phyloP scores from a whole-genome alignment of 106 monocot species.

The Phalaenopsis aphrodite region DNA sequence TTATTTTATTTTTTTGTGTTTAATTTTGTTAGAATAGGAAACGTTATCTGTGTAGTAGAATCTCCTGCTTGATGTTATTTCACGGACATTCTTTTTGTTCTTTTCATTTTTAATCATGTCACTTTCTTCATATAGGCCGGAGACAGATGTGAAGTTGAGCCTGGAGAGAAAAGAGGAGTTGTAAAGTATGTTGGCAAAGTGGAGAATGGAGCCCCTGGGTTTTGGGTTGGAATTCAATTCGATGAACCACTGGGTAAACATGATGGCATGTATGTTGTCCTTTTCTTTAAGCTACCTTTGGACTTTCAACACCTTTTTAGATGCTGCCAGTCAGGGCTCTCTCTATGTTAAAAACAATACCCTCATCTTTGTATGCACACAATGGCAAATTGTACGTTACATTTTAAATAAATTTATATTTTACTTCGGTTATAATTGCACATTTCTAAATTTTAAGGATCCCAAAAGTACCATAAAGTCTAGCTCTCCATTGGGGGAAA shows the following conservation, averaged over 20 bases:
- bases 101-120: neutral
- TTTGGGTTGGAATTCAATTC: slow-evolving; percentile 91
- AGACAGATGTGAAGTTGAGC: slow-evolving; percentile 90
- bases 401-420: neutral
- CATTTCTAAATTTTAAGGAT: neutral
- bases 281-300: neutral
- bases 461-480: neutral
- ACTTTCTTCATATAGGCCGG: slow-evolving; percentile 41
- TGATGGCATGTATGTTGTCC: slow-evolving; percentile 69
- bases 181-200: slow-evolving; percentile 93
- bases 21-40: neutral
- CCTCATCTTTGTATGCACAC: neutral
- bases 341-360: slow-evolving; percentile 1
- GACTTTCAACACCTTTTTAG: neutral
- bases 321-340: neutral
- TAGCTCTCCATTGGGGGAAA: neutral
- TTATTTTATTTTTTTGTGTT: neutral
- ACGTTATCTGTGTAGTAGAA: neutral
- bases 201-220: slow-evolving; percentile 67
- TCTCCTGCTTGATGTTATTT: neutral
- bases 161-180: slow-evolving; percentile 83
- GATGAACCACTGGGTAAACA: slow-evolving; percentile 97
- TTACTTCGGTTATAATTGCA: neutral
- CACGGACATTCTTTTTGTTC: neutral
- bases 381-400: neutral